Conservation (phyloP, 805 yeast species). For the Candida insectalens region DNA sequence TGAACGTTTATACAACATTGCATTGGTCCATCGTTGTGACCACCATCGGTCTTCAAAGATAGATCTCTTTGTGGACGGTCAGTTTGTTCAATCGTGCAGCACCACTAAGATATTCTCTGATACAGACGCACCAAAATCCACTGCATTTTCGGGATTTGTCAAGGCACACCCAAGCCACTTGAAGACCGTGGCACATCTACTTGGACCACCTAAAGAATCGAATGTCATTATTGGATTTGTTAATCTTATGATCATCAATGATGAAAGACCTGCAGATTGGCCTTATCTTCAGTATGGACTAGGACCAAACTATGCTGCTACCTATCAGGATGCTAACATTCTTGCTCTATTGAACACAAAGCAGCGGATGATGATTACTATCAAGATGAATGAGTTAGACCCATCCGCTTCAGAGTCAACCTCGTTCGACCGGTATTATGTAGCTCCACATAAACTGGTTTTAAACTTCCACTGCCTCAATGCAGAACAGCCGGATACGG, state of each 20-base stretch:
- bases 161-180: constrained; percentile 19
- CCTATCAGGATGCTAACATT: constrained; percentile 29
- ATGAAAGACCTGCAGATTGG: constrained; percentile 39
- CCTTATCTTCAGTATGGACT: constrained; percentile 34
- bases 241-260: constrained; percentile 31
- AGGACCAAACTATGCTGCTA: constrained; percentile 41
- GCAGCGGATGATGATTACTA: background rate
- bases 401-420: background rate
- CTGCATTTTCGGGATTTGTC: constrained; percentile 1
- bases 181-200: constrained; percentile 4
- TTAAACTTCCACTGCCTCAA: constrained; percentile 3
- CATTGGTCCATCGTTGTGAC: constrained; percentile 16
- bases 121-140: background rate
- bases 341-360: constrained; percentile 30
- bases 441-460: background rate
- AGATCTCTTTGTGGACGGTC: constrained; percentile 40
- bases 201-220: constrained; percentile 17
- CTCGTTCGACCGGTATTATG: background rate
- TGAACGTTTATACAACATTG: constrained; percentile 17
- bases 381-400: background rate
- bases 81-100: constrained; percentile 25
- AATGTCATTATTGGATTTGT: constrained; percentile 16
- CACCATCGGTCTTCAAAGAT: constrained; percentile 23
- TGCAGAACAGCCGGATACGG: background rate
- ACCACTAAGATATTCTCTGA: constrained; percentile 8